phyloP scores from a whole-genome alignment of 129 eudicot genomes.

The Artemisia argyi region DNA sequence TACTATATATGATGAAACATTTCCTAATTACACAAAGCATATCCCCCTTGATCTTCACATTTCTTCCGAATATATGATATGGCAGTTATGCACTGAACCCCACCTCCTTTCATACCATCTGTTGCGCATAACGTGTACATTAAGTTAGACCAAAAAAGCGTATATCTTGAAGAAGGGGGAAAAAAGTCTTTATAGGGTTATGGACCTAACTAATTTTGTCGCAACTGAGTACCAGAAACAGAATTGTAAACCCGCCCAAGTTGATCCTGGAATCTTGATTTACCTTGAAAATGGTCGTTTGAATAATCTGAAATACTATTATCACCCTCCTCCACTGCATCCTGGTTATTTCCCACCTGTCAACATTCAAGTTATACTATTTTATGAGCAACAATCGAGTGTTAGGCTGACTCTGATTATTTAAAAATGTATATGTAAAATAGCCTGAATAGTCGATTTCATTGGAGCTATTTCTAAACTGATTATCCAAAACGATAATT shows the following conservation, averaged over 20 bases:
- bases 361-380: neutral
- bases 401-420: too few relatives aligned
- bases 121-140: too few relatives aligned
- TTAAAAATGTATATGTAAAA: too few relatives aligned
- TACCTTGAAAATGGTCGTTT: conserved; percentile 30
- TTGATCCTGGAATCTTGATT: conserved; percentile 41
- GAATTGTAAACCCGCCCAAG: conserved; percentile 34
- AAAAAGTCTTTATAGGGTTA: neutral
- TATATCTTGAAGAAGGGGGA: too few relatives aligned
- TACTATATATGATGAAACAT: too few relatives aligned
- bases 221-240: conserved; percentile 34
- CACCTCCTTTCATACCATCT: conserved; percentile 4
- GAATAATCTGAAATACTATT: conserved; percentile 37
- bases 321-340: conserved; percentile 27
- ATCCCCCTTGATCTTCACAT: neutral
- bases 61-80: neutral
- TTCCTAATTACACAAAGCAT: neutral
- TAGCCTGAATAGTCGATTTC: too few relatives aligned
- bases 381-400: too few relatives aligned
- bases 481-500: too few relatives aligned
- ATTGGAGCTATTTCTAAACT: too few relatives aligned
- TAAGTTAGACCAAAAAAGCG: too few relatives aligned
- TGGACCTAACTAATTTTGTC: conserved; percentile 44
- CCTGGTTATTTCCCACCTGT: conserved; percentile 21
- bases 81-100: neutral